Conservation (phyloP, 164 flowering plant genomes). For the Sextonia rubra region DNA sequence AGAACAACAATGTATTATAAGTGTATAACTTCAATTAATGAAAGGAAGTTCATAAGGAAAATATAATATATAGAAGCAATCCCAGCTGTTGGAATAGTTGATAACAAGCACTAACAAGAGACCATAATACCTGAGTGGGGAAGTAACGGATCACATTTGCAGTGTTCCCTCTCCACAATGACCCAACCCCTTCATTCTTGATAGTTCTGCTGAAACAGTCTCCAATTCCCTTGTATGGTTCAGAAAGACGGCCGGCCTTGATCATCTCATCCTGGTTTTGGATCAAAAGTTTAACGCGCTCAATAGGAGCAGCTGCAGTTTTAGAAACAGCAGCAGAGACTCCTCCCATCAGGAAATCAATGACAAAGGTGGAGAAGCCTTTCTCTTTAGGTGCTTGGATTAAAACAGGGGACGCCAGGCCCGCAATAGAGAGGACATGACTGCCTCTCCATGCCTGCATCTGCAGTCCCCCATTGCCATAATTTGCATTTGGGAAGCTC, state of each 20-base stretch:
- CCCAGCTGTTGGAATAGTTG: too few species aligned
- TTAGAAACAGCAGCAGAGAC: slow-evolving; percentile 91
- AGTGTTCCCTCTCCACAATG: slow-evolving; percentile 89
- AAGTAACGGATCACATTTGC: slow-evolving; percentile 88
- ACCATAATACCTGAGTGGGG: slow-evolving; percentile 69
- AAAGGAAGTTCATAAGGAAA: neutral
- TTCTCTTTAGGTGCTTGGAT: slow-evolving; percentile 71
- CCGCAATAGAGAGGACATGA: slow-evolving; percentile 25
- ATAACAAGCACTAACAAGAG: neutral
- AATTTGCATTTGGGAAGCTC: slow-evolving; percentile 31
- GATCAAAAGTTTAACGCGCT: slow-evolving; percentile 85
- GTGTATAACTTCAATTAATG: neutral
- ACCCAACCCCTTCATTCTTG: slow-evolving; percentile 53
- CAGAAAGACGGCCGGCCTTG: slow-evolving; percentile 70
- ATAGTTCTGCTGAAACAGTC: slow-evolving; percentile 73
- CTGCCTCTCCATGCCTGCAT: slow-evolving; percentile 24
- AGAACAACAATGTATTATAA: too few species aligned
- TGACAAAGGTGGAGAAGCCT: slow-evolving; percentile 50
- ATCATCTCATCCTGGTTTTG: slow-evolving; percentile 90
- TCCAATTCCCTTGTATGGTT: slow-evolving; percentile 83
- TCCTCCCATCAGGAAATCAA: slow-evolving; percentile 84
- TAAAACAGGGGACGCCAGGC: slow-evolving; percentile 45
- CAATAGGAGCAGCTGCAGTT: slow-evolving; percentile 87
- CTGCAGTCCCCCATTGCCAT: slow-evolving; percentile 52
- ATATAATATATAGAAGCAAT: too few species aligned